Evolutionary conservation across 306 rosid species (phyloP), one percentile per base, ranked within the genome.

Genomic region (Arachis stenosperma): DNA sequence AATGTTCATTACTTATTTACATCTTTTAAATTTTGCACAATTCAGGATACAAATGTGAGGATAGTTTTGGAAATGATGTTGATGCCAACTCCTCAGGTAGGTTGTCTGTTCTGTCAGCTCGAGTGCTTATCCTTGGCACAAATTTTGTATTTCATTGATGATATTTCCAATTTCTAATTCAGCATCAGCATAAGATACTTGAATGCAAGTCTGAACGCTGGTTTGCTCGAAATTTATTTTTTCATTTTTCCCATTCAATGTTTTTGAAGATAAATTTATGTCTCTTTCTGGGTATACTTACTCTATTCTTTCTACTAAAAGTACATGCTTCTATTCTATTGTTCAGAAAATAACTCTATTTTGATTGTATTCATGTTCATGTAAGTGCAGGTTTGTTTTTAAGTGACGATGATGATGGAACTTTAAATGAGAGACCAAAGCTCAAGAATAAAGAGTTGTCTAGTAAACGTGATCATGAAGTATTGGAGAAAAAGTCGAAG

Each of bases 1-100:
- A 13, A 8, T 69, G 61, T 37, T 78, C 40, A 47, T 36, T 47
- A 13, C 37, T 73, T 60, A 7, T 43, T 27, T 22, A 8, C 67
- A 61, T 27, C 8, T 57, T 66, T 59, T 13, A 27, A 40, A 14
- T 48, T 51, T 68, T 67, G n/a, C 47, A 29, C 65, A 5, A 68
- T 82, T 64, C 81, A 88, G 96, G 98, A 68, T 87, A 87, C 81
- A 70, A 72, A 74, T 83, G 89, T 62, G 98, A 87, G 86, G 97
- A 90, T 76, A 71, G 88, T 86, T 89, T 96, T 30, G 89, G 64
- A 44, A 80, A 83, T 22, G 96, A 81, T 22, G 74, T 81, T 82
- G 88, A 85, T 69, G 76, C 61, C 46, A 83, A 86, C 75, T 67
- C 84, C 6, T 65, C 90, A 66, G 96, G 93, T 90, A 67, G 33